Conservation (phyloP, 2,329 filamentous ascomycete genomes). For the Lanzia echinophila region DNA sequence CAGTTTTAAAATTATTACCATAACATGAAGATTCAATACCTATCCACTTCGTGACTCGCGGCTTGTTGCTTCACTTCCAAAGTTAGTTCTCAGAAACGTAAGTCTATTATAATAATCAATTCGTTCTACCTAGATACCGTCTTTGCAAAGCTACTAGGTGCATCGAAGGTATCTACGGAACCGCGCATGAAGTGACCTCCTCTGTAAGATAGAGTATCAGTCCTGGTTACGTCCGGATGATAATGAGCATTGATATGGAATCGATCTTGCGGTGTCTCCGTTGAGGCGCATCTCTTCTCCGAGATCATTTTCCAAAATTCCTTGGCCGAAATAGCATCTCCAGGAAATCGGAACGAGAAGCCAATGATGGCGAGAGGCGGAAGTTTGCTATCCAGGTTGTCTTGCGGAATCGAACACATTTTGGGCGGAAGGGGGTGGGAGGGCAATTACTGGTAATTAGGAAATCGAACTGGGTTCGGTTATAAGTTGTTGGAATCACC, state of each 20-base stretch:
- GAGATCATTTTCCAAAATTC: slow-evolving; percentile 67
- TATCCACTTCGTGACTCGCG: too few relatives aligned
- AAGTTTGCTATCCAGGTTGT: neutral
- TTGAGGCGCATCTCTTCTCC: slow-evolving; percentile 56
- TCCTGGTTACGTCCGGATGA: slow-evolving; percentile 31
- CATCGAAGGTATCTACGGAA: slow-evolving; percentile 13
- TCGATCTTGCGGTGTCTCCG: slow-evolving; percentile 30
- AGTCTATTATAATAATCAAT: too few relatives aligned
- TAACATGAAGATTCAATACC: too few relatives aligned
- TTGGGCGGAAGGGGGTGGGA: too few relatives aligned
- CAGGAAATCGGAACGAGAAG: slow-evolving; percentile 45
- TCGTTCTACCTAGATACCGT: too few relatives aligned
- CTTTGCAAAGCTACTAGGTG: too few relatives aligned
- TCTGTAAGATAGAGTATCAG: neutral
- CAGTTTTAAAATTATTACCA: too few relatives aligned
- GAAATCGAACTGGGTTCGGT: neutral
- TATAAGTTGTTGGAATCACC: neutral
- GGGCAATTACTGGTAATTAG: neutral
- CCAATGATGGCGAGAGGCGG: slow-evolving; percentile 39
- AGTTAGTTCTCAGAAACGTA: too few relatives aligned
- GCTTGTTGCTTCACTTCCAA: too few relatives aligned
- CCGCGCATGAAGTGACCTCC: slow-evolving; percentile 7
- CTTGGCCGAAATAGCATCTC: slow-evolving; percentile 43
- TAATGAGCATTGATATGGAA: slow-evolving; percentile 41
- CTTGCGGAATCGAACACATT: neutral